Conservation (phyloP, 805 yeast species). For the Wickerhamomyces mucosus region DNA sequence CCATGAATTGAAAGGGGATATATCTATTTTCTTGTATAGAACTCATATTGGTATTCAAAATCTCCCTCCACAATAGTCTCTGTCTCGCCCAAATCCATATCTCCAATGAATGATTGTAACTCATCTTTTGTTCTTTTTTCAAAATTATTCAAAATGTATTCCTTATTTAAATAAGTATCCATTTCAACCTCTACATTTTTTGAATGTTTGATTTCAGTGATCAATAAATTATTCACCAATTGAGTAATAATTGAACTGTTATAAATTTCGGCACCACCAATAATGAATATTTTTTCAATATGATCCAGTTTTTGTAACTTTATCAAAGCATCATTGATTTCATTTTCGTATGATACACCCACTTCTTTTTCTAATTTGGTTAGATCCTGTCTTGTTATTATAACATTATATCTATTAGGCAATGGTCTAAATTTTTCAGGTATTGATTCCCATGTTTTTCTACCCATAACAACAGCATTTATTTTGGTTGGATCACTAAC, state of each 20-base stretch:
- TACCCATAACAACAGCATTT: constrained; percentile 91
- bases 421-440: constrained; percentile 81
- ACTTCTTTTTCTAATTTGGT: constrained; percentile 8
- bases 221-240: constrained; percentile 45
- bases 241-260: constrained; percentile 37
- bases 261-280: constrained; percentile 92
- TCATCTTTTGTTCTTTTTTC: constrained; percentile 22
- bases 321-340: constrained; percentile 35
- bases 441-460: constrained; percentile 93
- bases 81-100: constrained; percentile 13
- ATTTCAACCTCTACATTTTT: constrained; percentile 29
- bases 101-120: constrained; percentile 30
- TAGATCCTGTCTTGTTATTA: constrained; percentile 44
- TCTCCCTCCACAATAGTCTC: constrained; percentile 35
- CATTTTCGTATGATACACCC: constrained; percentile 27
- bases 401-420: constrained; percentile 62
- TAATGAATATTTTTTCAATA: constrained; percentile 61
- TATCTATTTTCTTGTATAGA: constrained; percentile 41
- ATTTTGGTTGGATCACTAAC: constrained; percentile 20
- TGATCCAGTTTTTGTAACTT: constrained; percentile 17
- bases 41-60: constrained; percentile 46
- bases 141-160: constrained; percentile 27
- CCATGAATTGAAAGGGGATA: too few relatives aligned
- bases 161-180: constrained; percentile 59
- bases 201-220: constrained; percentile 55